A percentile compares a stretch with the other conserved stretches of the same genome.
Evolutionary conservation across 2,329 filamentous ascomycete species (phyloP).

Genomic region (Phialemonium atrogriseum): DNA sequence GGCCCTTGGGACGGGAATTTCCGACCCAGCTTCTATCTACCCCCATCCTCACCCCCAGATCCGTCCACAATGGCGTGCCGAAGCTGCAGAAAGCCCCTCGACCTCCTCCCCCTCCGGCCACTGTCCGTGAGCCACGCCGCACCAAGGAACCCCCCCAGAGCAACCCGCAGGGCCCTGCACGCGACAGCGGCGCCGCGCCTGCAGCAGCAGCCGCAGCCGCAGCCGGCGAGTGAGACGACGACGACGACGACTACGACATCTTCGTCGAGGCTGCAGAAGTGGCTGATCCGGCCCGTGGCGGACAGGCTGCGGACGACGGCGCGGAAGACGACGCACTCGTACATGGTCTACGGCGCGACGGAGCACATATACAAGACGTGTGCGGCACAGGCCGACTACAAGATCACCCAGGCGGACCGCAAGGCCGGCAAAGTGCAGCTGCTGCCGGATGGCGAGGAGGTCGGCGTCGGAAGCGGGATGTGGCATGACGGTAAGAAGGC

Average conservation of each 20-base stretch:
- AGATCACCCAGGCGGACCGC: slow-evolving; percentile 58
- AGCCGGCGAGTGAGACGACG: too few species aligned
- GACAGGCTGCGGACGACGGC: slow-evolving; percentile 5
- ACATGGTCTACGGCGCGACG: slow-evolving; percentile 72
- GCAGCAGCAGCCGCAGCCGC: slow-evolving; percentile 3
- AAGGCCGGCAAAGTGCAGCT: slow-evolving; percentile 60
- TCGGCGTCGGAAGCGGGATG: slow-evolving; percentile 60
- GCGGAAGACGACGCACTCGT: slow-evolving; percentile 32
- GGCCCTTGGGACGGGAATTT: slow-evolving; percentile 13
- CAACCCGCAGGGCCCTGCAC: background rate
- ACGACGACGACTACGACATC: background rate
- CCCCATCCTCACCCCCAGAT: background rate
- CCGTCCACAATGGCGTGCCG: slow-evolving; percentile 36
- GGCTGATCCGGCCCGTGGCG: slow-evolving; percentile 1
- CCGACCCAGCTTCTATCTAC: slow-evolving; percentile 3
- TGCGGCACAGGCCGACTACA: slow-evolving; percentile 65
- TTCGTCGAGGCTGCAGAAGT: background rate
- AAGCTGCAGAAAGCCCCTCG: slow-evolving; percentile 36
- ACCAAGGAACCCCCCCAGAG: background rate
- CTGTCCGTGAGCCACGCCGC: slow-evolving; percentile 1
- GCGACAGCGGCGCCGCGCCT: slow-evolving; percentile 1
- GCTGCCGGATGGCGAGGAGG: slow-evolving; percentile 71
- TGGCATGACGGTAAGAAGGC: slow-evolving; percentile 82
- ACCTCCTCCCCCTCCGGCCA: slow-evolving; percentile 26
- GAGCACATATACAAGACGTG: slow-evolving; percentile 73